These are phyloP conservation scores for Pichia paraexigua DNA, from an alignment of 805 yeast species.

Conservation along the genomic window DNA sequence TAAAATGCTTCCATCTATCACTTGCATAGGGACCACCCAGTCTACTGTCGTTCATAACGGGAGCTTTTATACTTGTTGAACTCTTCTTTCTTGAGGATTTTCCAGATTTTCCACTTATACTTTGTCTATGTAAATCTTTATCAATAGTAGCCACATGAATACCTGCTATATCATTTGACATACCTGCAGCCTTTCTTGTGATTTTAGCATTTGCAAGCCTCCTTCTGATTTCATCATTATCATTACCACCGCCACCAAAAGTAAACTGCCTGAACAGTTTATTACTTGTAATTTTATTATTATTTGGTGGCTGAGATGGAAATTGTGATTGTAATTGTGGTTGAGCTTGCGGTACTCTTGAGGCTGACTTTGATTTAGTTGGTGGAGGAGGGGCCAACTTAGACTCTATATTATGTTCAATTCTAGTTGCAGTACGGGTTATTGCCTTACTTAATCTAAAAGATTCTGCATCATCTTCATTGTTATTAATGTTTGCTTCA, in stretches of 20 bases:
- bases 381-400: neutral
- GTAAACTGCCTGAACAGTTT: slow-evolving; percentile 23
- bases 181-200: slow-evolving; percentile 33
- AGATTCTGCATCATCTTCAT: slow-evolving; percentile 13
- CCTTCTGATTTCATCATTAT: slow-evolving; percentile 24
- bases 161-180: slow-evolving; percentile 41
- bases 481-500: neutral
- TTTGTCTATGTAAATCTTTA: slow-evolving; percentile 1
- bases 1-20: slow-evolving; percentile 13
- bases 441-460: slow-evolving; percentile 17
- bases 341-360: neutral
- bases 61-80: neutral
- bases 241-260: slow-evolving; percentile 25
- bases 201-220: slow-evolving; percentile 32
- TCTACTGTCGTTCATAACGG: slow-evolving; percentile 1
- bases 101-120: neutral
- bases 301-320: neutral
- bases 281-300: neutral
- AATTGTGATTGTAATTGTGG: neutral
- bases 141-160: slow-evolving; percentile 20
- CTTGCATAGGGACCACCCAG: slow-evolving; percentile 8
- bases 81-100: neutral
- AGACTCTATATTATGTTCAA: slow-evolving; percentile 18
- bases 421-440: slow-evolving; percentile 15
- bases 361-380: neutral